A percentile compares a stretch with the other conserved stretches of the same genome.
Evolutionary conservation across 2,329 filamentous ascomycete species (phyloP).

Genomic region (Chaetothyriales sp.): DNA sequence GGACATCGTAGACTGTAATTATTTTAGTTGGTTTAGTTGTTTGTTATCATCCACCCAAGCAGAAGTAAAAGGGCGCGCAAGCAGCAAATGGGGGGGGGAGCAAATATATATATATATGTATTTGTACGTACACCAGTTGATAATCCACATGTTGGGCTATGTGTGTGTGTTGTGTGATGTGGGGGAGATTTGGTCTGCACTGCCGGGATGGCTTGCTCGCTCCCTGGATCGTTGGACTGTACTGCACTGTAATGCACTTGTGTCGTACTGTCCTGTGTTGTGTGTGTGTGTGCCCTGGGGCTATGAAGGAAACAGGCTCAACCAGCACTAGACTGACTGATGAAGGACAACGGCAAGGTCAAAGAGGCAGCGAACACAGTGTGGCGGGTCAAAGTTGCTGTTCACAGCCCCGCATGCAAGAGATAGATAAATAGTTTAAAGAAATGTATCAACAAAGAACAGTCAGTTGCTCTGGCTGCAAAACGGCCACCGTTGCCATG

Average conservation of each 20-base stretch:
- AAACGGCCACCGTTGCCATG: background rate
- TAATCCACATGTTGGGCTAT: slow-evolving; percentile 57
- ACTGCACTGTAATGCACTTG: too few species aligned
- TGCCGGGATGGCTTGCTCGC: too few species aligned
- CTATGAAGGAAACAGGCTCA: too few species aligned
- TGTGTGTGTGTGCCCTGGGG: too few species aligned
- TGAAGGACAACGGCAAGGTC: too few species aligned
- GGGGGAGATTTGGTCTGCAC: too few species aligned
- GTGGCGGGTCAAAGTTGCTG: background rate
- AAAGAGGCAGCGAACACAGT: background rate
- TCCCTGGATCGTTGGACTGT: too few species aligned
- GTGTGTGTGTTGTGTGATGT: too few species aligned
- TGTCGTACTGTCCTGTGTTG: too few species aligned
- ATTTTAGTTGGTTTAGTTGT: background rate
- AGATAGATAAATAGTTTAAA: background rate
- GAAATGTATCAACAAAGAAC: background rate
- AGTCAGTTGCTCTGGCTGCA: background rate
- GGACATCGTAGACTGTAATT: slow-evolving; percentile 66
- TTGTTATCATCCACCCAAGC: background rate
- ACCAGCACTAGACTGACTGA: too few species aligned
- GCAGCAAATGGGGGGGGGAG: slow-evolving; percentile 5
- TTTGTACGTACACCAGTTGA: slow-evolving; percentile 70
- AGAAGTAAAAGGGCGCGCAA: background rate
- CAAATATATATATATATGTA: too few species aligned
- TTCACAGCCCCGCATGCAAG: background rate